Base-by-base conservation (phyloP, 257 asterid species). In the Misopates orontium region DNA sequence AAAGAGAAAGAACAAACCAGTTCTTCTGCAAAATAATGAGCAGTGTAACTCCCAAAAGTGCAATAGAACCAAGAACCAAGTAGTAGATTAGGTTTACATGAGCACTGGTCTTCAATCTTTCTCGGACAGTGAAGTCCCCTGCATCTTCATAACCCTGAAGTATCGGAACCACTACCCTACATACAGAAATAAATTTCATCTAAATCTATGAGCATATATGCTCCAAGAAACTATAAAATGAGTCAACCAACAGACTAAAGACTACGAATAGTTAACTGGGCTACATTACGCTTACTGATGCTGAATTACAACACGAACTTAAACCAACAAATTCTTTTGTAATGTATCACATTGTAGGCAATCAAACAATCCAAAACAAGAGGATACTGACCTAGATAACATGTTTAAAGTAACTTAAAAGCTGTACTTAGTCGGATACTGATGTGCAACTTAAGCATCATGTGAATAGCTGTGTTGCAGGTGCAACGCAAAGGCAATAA, bases 61-160 rank as follows among this genome's bases (percentile, higher is more conserved):
- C 93, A 59, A 85, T 71, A 20, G 83, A 64, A 60, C 89, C 96
- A 75, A 85, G 82, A 21, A 82, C 59, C 23, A 56, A 66, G 73
- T 83, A 85, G 81, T 81, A 85, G 75, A 88, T 75, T 70, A 88
- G 80, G 82, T 88, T 85, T 67, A 75, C 75, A 63, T 75, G 96
- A 65, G 79, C 87, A 60, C 96, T 88, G 49, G 94, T 83, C 84
- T 55, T 86, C 77, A 88, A 74, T 71, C 87, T 80, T 70, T 84
- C 95, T 56, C 77, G 68, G 54, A 86, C 60, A 44, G 91, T 80
- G 72, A 88, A 88, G 75, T 88, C 95, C 77, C 96, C 96, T 31
- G 95, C 95, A 84, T 88, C 95, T 86, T 88, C 95, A 71, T 82
- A 88, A 70, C 91, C 92, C 91, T 88, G 91, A 78, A 88, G 65